Conservation (phyloP, 441 rosid species). For the Biscutella laevigata region DNA sequence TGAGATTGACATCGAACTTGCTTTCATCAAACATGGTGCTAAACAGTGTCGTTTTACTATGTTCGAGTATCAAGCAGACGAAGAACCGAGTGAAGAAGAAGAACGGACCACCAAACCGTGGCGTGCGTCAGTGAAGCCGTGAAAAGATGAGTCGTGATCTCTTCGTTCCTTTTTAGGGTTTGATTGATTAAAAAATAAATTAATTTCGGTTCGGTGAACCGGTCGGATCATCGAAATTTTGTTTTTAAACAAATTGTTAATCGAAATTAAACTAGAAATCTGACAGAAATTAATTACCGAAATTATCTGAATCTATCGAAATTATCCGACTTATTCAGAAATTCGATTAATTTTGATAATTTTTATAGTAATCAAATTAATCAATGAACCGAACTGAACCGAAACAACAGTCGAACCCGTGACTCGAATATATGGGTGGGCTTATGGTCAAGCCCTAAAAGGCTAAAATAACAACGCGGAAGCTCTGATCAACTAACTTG, state of each 20-base stretch:
- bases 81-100: background rate
- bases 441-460: slow-evolving; percentile 4
- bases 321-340: too few species aligned
- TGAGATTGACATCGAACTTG: slow-evolving; percentile 55
- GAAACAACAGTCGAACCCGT: slow-evolving; percentile 16
- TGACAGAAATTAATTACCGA: too few species aligned
- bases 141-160: background rate
- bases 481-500: background rate
- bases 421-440: too few species aligned
- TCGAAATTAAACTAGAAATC: too few species aligned
- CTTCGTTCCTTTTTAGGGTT: slow-evolving; percentile 4
- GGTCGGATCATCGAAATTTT: too few species aligned
- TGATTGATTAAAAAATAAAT: slow-evolving; percentile 6
- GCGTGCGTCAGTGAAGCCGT: background rate
- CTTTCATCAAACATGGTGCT: slow-evolving; percentile 56
- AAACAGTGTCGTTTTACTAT: background rate
- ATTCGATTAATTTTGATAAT: too few species aligned
- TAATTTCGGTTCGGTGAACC: too few species aligned
- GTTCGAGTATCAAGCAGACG: background rate
- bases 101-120: background rate
- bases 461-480: slow-evolving; percentile 11
- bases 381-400: too few species aligned
- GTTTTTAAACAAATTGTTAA: too few species aligned
- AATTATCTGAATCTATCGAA: too few species aligned
- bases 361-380: too few species aligned